A percentile compares a stretch with the other conserved stretches of the same genome.
These are phyloP conservation scores for Suhomyces bribrorum DNA, from an alignment of 1,139 yeast genomes.

Conservation along the genomic window DNA sequence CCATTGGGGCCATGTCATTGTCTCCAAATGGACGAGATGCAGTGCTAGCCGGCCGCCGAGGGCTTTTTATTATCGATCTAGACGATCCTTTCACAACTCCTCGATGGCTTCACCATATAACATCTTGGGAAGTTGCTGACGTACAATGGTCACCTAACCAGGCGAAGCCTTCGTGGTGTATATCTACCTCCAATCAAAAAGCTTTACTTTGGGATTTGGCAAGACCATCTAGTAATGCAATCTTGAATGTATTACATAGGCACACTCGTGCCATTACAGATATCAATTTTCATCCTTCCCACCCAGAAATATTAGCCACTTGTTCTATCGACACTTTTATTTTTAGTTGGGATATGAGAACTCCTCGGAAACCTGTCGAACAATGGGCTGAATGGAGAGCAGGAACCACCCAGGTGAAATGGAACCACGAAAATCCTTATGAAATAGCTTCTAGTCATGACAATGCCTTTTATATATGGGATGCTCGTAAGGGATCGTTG, in stretches of 20 bases:
- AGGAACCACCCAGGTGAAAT: conserved; percentile 91
- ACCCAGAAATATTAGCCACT: conserved; percentile 89
- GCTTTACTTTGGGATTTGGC: conserved; percentile 92
- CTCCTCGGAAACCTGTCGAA: conserved; percentile 68
- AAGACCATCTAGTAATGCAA: conserved; percentile 73
- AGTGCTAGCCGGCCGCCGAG: conserved; percentile 86
- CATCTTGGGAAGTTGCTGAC: conserved; percentile 98
- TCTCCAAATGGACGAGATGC: conserved; percentile 94
- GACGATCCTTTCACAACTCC: conserved; percentile 97
- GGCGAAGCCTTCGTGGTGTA: conserved; percentile 85
- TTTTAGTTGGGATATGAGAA: conserved; percentile 87
- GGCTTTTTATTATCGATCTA: conserved; percentile 83
- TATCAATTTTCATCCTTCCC: conserved; percentile 84
- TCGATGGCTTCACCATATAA: conserved; percentile 85
- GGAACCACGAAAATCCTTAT: conserved; percentile 79
- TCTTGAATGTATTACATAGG: conserved; percentile 82
- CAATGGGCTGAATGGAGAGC: conserved; percentile 93
- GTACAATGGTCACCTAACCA: conserved; percentile 97
- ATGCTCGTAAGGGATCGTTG: conserved; percentile 73
- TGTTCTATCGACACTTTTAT: conserved; percentile 90
- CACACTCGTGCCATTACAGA: conserved; percentile 95
- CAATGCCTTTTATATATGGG: conserved; percentile 82
- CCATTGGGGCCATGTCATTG: conserved; percentile 89
- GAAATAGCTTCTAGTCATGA: conserved; percentile 87
- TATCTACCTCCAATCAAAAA: conserved; percentile 91